phyloP scores from a whole-genome alignment of 345 rosid genomes.

The Arabidopsis suecica region DNA sequence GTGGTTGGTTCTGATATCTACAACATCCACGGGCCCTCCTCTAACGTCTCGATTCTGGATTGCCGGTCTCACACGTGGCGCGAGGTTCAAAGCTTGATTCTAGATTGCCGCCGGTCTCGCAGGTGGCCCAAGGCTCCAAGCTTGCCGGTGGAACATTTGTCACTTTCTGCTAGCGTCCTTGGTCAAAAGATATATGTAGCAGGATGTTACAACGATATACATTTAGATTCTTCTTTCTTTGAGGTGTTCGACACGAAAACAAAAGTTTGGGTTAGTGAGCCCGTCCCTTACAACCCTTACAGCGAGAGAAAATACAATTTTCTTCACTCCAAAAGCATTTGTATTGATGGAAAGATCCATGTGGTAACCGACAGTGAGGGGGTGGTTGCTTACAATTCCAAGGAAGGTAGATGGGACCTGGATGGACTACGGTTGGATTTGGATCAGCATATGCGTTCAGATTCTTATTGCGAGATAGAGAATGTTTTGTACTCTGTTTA shows the following conservation, averaged over 20 bases:
- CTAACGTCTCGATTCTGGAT: background rate
- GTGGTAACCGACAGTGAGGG: background rate
- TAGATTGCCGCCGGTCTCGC: background rate
- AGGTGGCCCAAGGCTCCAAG: background rate
- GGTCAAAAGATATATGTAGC: background rate
- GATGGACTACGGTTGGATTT: background rate
- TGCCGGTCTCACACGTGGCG: background rate
- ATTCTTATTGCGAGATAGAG: background rate
- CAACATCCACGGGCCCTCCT: background rate
- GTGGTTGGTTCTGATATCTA: background rate
- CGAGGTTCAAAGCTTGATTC: background rate
- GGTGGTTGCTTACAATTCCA: background rate
- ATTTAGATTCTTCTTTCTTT: background rate
- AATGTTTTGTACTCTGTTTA: background rate
- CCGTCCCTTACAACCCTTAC: background rate
- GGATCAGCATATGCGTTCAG: background rate
- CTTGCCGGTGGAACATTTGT: background rate
- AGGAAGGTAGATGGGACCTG: background rate
- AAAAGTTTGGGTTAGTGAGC: background rate
- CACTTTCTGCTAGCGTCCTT: background rate
- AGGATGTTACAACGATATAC: background rate
- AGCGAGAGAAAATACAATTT: background rate
- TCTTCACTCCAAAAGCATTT: background rate
- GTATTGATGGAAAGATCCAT: background rate
- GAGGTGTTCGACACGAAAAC: background rate